phyloP scores from a whole-genome alignment of 257 asterid species.

The Petunia secreta region DNA sequence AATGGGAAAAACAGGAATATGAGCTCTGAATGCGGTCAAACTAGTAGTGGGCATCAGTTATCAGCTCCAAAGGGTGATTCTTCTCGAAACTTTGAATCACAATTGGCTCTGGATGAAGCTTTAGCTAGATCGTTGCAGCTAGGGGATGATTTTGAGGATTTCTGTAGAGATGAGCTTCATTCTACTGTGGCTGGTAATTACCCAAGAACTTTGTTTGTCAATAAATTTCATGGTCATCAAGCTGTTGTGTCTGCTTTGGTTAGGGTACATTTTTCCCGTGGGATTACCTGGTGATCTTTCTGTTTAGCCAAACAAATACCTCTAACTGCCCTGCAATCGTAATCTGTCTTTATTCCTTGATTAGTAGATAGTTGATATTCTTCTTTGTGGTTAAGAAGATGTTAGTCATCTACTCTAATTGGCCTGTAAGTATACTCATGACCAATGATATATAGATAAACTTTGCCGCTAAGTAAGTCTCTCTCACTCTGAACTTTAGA shows the following conservation, averaged over 20 bases:
- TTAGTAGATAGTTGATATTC: background rate
- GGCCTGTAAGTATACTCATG: background rate
- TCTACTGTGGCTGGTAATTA: slow-evolving; percentile 48
- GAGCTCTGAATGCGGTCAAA: slow-evolving; percentile 47
- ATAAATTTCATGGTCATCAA: slow-evolving; percentile 16
- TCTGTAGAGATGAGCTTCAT: slow-evolving; percentile 47
- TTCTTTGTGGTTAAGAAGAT: slow-evolving; percentile 14
- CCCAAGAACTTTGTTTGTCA: background rate
- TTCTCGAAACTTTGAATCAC: slow-evolving; percentile 52
- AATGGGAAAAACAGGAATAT: slow-evolving; percentile 43
- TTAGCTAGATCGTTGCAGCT: slow-evolving; percentile 81
- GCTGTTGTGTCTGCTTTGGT: slow-evolving; percentile 10
- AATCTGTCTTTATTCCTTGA: background rate
- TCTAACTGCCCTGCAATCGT: too few species aligned
- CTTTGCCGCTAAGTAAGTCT: background rate
- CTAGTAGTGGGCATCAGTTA: slow-evolving; percentile 43
- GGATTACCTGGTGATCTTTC: too few species aligned
- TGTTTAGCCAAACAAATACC: too few species aligned
- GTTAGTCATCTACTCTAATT: background rate
- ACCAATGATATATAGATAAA: slow-evolving; percentile 1
- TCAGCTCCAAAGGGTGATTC: slow-evolving; percentile 50
- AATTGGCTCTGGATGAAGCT: slow-evolving; percentile 84
- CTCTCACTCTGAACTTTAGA: background rate
- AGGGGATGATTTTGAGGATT: slow-evolving; percentile 66
- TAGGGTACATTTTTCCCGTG: background rate